Evolutionary conservation across 129 eudicot genomes (phyloP).

Genomic region (Centaurea solstitialis): DNA sequence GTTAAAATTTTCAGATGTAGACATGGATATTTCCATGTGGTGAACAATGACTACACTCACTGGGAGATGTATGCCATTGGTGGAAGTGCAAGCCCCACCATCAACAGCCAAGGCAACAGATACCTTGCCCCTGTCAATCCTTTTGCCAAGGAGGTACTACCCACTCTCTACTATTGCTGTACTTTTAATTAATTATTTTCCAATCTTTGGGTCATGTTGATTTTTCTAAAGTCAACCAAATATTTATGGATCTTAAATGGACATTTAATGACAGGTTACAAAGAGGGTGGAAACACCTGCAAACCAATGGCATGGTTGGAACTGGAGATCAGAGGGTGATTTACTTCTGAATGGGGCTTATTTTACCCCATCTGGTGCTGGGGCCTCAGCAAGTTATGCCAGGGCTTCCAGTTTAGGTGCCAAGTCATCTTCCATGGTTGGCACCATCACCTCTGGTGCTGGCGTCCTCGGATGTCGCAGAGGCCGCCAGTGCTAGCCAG

Average conservation of each 20-base stretch:
- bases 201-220: neutral
- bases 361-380: slow-evolving; percentile 79
- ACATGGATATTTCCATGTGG: slow-evolving; percentile 96
- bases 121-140: slow-evolving; percentile 87
- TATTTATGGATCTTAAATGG: slow-evolving; percentile 19
- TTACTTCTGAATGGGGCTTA: slow-evolving; percentile 78
- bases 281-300: slow-evolving; percentile 64
- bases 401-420: slow-evolving; percentile 92
- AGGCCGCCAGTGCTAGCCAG: slow-evolving; percentile 76
- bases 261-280: slow-evolving; percentile 56
- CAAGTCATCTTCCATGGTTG: slow-evolving; percentile 84
- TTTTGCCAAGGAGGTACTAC: slow-evolving; percentile 78
- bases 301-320: slow-evolving; percentile 76
- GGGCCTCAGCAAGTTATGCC: slow-evolving; percentile 78
- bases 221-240: slow-evolving; percentile 9
- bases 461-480: slow-evolving; percentile 75
- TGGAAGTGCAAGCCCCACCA: slow-evolving; percentile 91
- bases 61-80: slow-evolving; percentile 99
- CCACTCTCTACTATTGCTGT: neutral
- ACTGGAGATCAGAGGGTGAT: slow-evolving; percentile 94
- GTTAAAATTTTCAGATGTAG: slow-evolving; percentile 63
- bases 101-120: slow-evolving; percentile 94
- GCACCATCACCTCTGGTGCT: slow-evolving; percentile 65
- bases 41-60: slow-evolving; percentile 98
- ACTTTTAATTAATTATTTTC: neutral